A percentile compares a stretch with the other conserved stretches of the same genome.
Evolutionary conservation across 2,329 filamentous ascomycete genomes (phyloP).

Genomic region (Chalaropsis thielavioides): DNA sequence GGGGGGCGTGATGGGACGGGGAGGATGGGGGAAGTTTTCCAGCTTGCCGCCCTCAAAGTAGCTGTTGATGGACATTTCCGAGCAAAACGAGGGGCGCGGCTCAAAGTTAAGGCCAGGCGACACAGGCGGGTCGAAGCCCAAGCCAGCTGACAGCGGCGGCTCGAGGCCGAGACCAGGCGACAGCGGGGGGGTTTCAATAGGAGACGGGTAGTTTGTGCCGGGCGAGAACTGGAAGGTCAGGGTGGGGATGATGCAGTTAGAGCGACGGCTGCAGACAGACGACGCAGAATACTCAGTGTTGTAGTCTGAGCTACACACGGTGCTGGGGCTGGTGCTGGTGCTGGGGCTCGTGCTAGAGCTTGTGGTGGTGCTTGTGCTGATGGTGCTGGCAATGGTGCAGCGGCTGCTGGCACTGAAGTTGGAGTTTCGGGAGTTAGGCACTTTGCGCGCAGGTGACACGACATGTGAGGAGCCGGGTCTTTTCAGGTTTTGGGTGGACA

Average conservation of each 20-base stretch:
- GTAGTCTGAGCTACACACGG: slow-evolving; percentile 13
- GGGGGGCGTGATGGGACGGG: slow-evolving; percentile 8
- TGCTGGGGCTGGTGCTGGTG: slow-evolving; percentile 14
- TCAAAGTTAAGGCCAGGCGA: slow-evolving; percentile 10
- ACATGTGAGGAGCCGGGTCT: slow-evolving; percentile 15
- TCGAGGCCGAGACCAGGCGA: slow-evolving; percentile 5
- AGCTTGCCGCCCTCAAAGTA: slow-evolving; percentile 17
- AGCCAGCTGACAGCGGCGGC: not conserved
- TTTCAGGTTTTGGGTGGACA: slow-evolving; percentile 9
- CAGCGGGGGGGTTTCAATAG: slow-evolving; percentile 3
- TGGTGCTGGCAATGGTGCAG: slow-evolving; percentile 12
- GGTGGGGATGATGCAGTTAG: slow-evolving; percentile 8
- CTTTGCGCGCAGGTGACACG: slow-evolving; percentile 15
- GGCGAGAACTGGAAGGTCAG: slow-evolving; percentile 15
- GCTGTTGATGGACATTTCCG: slow-evolving; percentile 16
- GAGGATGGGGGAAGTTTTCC: slow-evolving; percentile 16
- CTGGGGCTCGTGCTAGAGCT: slow-evolving; percentile 2
- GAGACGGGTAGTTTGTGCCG: slow-evolving; percentile 1
- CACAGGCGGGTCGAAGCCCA: not conserved
- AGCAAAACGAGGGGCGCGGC: slow-evolving; percentile 16
- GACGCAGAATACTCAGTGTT: slow-evolving; percentile 5
- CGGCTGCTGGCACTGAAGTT: slow-evolving; percentile 14
- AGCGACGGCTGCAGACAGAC: slow-evolving; percentile 12
- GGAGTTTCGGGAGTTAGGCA: slow-evolving; percentile 12
- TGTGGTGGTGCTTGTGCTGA: slow-evolving; percentile 14